Evolutionary conservation across 1,284 basidiomycete genomes (phyloP), one percentile per base, ranked within the genome.

Genomic region (Ganoderma boninense): DNA sequence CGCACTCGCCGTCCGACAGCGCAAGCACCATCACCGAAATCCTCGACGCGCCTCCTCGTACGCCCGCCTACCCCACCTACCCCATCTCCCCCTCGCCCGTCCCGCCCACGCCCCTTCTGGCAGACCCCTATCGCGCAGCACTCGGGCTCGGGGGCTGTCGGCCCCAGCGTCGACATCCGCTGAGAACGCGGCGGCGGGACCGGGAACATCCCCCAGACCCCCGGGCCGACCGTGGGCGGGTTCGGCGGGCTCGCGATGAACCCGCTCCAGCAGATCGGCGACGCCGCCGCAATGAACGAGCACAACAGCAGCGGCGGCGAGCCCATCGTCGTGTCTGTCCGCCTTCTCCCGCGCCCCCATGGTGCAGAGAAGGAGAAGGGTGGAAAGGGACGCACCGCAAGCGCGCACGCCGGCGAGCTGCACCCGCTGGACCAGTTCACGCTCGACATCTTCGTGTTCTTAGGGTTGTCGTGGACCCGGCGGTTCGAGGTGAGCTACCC

Each of bases 381-480:
- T n/a, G 70, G 73, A 68, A 70, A 73, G 69, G 65, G 66, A 69
- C 67, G 26, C 2, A 2, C 26, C 26, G 57, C 63, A 71, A 77
- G 65, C 69, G 71, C 43, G 69, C 69, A 66, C 65, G 43, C 67
- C 54, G 75, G 71, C 60, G 72, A 77, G 59, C 90, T 96, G 74
- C 89, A 87, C 71, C 90, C 92, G 4, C 83, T 94, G 44, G 90
- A 95, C 73, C 86, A 87, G 63, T 97, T 97, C 80, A 91, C 89
- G 54, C 80, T 97, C 73, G 95, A 97, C 75, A 92, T 97, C 6
- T 97, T 97, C 77, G 93, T 97, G 64, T 95, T 93, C 78, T n/a
- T n/a, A n/a, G n/a, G n/a, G 79, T 92, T 90, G n/a, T 85, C 89
- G 63, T 90, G 91, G 85, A 90, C 91, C 63, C 84, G 94, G 70